Evolutionary conservation across 148 eudicot species (phyloP), one percentile per base, ranked within the genome.

Genomic region (Dianthus caryophyllus): DNA sequence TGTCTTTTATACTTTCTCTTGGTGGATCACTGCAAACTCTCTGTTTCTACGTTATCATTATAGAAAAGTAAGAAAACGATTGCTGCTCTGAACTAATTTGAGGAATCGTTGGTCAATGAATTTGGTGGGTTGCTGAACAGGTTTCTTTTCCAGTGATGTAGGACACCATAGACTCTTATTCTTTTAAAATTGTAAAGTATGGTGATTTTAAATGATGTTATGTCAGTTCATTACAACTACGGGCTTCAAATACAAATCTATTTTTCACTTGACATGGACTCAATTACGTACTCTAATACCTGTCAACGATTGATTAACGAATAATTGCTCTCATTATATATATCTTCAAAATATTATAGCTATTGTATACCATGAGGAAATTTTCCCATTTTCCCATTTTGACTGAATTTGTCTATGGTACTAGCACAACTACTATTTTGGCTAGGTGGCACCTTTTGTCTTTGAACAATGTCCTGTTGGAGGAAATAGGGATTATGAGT

Each of bases 131-230:
- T 44, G 46, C 54, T 65, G 38, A 9, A 54, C 18, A n/a, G 20
- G 21, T 66, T 68, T 2, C 46, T 41, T 38, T 68, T 25, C 26
- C 53, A 72, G 54, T 54, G 9, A 41, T 52, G 31, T 0, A 60
- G 30, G 33, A 53, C 48, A 5, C 25, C 54, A 4, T 43, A 4
- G 17, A 20, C 14, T 5, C 25, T 58, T 21, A 43, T 30, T 33
- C 17, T 22, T 52, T 66, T 53, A 59, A 25, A 52, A 26, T 52
- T 38, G 41, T 38, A 15, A n/a, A 17, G 46, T 20, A 21, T 65
- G 18, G 50, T 36, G 21, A 65, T 21, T 14, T 54, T n/a, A 24
- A 55, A 73, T 73, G 50, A n/a, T 33, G 26, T 49, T 41, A 41
- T 51, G 7, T 26, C 41, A 46, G 14, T 46, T 11, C 26, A 44